Evolutionary conservation across 371 early-diverging fungal species (phyloP).

Genomic region (Spraguea lophii): DNA sequence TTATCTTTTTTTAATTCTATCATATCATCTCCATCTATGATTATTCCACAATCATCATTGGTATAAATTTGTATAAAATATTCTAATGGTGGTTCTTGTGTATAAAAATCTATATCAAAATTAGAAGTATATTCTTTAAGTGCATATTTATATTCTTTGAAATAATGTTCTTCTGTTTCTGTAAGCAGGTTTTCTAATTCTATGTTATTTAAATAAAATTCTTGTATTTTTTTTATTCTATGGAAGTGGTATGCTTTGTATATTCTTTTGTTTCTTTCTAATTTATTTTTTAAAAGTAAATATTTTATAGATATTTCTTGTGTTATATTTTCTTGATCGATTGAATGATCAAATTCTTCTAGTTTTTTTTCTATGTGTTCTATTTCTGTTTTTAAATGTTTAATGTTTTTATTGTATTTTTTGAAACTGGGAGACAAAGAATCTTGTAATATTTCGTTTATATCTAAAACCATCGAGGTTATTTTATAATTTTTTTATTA

Average conservation of each 20-base stretch:
- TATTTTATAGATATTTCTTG: constrained; percentile 26
- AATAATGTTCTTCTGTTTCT: constrained; percentile 8
- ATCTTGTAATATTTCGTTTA: no score
- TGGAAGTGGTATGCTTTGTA: constrained; percentile 12
- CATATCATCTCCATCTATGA: constrained; percentile 21
- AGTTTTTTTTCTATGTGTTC: no score
- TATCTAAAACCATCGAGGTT: no score
- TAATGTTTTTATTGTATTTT: no score
- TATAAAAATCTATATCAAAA: background rate
- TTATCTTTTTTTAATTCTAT: constrained; percentile 25
- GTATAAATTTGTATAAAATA: constrained; percentile 20
- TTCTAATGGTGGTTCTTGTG: constrained; percentile 7
- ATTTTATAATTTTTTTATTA: no score
- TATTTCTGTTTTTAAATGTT: no score
- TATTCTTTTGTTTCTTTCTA: constrained; percentile 19
- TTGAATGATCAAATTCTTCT: no score
- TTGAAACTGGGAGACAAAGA: no score
- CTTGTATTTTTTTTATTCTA: constrained; percentile 8
- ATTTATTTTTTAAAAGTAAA: constrained; percentile 12
- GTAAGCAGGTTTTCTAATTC: background rate
- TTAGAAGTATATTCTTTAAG: constrained; percentile 6
- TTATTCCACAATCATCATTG: constrained; percentile 29
- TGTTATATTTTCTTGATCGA: no score
- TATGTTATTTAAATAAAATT: background rate
- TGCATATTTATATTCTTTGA: background rate